phyloP scores from a whole-genome alignment of 1,284 basidiomycete genomes.

The Puccinia polysora region DNA sequence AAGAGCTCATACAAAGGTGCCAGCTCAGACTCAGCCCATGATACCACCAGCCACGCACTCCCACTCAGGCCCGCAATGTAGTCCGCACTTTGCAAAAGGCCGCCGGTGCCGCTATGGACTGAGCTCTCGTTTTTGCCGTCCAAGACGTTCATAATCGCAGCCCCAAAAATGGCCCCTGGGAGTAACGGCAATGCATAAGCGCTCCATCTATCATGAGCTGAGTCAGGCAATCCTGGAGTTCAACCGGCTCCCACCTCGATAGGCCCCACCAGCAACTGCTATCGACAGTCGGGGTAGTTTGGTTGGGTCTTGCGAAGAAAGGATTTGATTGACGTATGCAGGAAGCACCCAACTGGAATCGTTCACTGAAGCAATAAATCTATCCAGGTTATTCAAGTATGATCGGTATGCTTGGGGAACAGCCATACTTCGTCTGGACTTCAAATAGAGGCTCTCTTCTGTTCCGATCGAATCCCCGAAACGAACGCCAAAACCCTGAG shows the following conservation, averaged over 20 bases:
- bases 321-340: conserved; percentile 25
- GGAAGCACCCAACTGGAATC: conserved; percentile 13
- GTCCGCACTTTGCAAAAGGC: conserved; percentile 30
- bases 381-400: conserved; percentile 32
- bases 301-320: conserved; percentile 12
- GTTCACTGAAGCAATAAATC: background rate
- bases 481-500: conserved; percentile 14
- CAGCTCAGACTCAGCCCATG: conserved; percentile 37
- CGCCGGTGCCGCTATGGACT: conserved; percentile 15
- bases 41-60: conserved; percentile 37
- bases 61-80: conserved; percentile 41
- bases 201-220: background rate
- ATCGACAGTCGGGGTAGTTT: conserved; percentile 26
- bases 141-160: conserved; percentile 35
- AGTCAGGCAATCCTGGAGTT: background rate
- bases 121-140: conserved; percentile 37
- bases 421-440: conserved; percentile 7
- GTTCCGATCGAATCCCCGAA: conserved; percentile 16
- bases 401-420: conserved; percentile 13
- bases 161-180: conserved; percentile 29
- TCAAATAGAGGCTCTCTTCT: conserved; percentile 11
- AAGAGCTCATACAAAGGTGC: conserved; percentile 33
- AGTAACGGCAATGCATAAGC: background rate
- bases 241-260: conserved; percentile 13
- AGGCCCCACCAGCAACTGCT: conserved; percentile 35